Evolutionary conservation across 306 rosid genomes (phyloP).

Genomic region (Castanopsis chinensis): DNA sequence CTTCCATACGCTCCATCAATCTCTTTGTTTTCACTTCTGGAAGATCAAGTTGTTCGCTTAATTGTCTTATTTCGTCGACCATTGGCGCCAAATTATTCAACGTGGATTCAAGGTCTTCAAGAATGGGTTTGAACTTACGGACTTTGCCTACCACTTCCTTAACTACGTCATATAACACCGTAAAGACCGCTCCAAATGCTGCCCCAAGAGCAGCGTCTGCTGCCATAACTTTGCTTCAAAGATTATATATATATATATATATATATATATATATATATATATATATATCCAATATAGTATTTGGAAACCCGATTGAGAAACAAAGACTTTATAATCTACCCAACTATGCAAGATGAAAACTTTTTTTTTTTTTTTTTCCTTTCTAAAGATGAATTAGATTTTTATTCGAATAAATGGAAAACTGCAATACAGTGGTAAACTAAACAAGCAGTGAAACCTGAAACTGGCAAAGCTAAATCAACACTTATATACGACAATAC

Average conservation of each 20-base stretch:
- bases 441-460: no score
- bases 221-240: neutral
- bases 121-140: neutral
- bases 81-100: neutral
- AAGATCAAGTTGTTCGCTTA: neutral
- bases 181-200: neutral
- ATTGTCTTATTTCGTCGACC: neutral
- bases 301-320: neutral
- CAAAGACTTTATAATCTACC: neutral
- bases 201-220: constrained; percentile 2
- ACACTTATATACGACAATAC: no score
- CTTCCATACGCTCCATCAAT: neutral
- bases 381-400: no score
- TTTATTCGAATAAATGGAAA: no score
- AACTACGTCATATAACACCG: neutral
- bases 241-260: no score
- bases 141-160: neutral
- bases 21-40: neutral
- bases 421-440: no score
- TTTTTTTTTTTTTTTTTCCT: no score
- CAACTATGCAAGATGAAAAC: neutral
- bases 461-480: no score
- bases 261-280: no score
- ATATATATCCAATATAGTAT: no score
- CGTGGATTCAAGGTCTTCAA: neutral